A percentile compares a stretch with the other conserved stretches of the same genome.
Conservation (phyloP, 768 basidiomycete genomes). For the Lactarius psammicola region DNA sequence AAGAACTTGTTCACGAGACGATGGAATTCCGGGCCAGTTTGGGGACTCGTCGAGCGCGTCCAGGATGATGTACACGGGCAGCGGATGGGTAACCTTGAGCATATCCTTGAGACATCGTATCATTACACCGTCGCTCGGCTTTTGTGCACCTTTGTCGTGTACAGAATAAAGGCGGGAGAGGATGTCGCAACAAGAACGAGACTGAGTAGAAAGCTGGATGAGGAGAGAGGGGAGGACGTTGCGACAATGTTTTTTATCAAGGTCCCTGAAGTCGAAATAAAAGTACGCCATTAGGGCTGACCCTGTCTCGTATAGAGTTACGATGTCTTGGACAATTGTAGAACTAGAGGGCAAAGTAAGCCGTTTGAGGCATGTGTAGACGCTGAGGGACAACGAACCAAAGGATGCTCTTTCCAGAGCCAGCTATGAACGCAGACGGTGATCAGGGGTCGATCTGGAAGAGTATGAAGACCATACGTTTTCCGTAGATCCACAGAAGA, state of each 20-base stretch:
- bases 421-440: not conserved
- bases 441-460: not conserved
- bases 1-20: not conserved
- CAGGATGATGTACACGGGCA: not conserved
- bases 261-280: not conserved
- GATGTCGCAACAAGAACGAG: not conserved
- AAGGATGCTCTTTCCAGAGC: not conserved
- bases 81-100: not conserved
- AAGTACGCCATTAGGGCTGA: not conserved
- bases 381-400: not conserved
- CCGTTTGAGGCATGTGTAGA: not conserved
- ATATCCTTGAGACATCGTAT: not conserved
- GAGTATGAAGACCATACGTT: not conserved
- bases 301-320: not conserved
- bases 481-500: no score
- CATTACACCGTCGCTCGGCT: not conserved
- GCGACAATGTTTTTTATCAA: not conserved
- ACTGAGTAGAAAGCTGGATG: not conserved
- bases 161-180: not conserved
- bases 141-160: not conserved
- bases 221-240: not conserved
- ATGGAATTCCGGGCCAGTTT: not conserved
- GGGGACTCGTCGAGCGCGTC: not conserved
- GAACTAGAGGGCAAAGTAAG: not conserved
- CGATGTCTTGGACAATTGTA: not conserved